Percentiles rank a stretch among this genome's conserved stretches.
Conservation (phyloP, 306 rosid species). For the Inga leiocalycina region DNA sequence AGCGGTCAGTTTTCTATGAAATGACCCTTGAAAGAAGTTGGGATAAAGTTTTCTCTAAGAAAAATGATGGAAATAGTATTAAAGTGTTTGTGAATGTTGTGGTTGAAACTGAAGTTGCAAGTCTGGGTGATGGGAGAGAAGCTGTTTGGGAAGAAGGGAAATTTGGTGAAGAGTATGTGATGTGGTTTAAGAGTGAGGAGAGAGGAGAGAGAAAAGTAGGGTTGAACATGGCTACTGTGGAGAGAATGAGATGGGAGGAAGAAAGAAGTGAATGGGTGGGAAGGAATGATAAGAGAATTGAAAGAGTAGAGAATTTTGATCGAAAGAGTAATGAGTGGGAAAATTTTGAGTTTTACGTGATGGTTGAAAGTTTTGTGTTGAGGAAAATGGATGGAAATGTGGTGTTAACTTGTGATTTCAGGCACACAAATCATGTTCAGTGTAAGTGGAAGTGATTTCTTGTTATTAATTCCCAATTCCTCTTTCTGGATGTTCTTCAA, state of each 20-base stretch:
- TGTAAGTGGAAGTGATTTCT: constrained; percentile 52
- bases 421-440: constrained; percentile 51
- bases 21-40: not conserved
- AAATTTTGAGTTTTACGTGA: not conserved
- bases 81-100: not conserved
- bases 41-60: not conserved
- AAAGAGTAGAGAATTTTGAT: not conserved
- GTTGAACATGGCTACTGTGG: not conserved
- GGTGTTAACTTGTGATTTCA: constrained; percentile 51
- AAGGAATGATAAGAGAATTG: not conserved
- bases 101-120: not conserved
- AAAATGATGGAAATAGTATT: not conserved
- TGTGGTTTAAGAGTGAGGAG: not conserved
- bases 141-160: not conserved
- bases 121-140: not conserved
- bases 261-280: not conserved
- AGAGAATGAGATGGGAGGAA: not conserved
- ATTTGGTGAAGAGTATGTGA: not conserved
- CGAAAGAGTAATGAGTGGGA: not conserved
- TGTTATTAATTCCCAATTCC: not conserved
- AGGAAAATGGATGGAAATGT: constrained; percentile 50
- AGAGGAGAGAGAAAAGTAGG: not conserved
- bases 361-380: constrained; percentile 58
- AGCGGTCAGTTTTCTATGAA: not conserved
- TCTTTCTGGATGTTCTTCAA: not conserved